phyloP scores from a whole-genome alignment of 441 rosid genomes.

The Theobroma grandiflorum region DNA sequence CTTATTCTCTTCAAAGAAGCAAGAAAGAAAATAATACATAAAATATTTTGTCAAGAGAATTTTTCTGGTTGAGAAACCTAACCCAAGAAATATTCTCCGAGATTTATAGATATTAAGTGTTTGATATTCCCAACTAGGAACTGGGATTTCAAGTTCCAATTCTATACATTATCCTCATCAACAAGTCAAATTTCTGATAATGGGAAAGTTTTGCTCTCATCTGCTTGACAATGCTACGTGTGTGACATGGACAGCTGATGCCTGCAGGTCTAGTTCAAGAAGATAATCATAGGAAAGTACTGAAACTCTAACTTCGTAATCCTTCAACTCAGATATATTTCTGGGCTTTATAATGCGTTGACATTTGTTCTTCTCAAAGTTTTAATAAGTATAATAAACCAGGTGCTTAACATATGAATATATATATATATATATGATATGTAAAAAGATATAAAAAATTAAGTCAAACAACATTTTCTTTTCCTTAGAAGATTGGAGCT shows the following conservation, averaged over 20 bases:
- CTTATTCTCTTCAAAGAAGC: neutral
- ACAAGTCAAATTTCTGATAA: conserved; percentile 2
- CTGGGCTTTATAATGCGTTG: too few relatives aligned
- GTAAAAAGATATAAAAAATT: too few relatives aligned
- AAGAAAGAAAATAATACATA: neutral
- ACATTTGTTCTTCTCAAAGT: too few relatives aligned
- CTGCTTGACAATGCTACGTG: conserved; percentile 9
- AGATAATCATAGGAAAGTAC: neutral
- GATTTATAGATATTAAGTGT: neutral
- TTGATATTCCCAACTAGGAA: too few relatives aligned
- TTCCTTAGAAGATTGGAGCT: too few relatives aligned
- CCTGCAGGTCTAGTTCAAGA: neutral
- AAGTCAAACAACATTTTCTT: neutral
- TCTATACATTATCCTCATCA: conserved; percentile 5
- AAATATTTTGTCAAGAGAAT: neutral
- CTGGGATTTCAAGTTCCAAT: neutral
- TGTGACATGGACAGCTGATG: neutral
- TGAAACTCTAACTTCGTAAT: too few relatives aligned
- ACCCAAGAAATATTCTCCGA: neutral
- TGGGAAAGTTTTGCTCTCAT: neutral
- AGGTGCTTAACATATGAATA: too few relatives aligned
- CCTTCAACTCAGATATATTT: too few relatives aligned
- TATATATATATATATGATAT: too few relatives aligned
- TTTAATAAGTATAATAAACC: too few relatives aligned
- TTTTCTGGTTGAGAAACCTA: conserved; percentile 13